A percentile compares a stretch with the other conserved stretches of the same genome.
Evolutionary conservation across 2,329 filamentous ascomycete species (phyloP).

Genomic region (Stemphylium vesicarium): DNA sequence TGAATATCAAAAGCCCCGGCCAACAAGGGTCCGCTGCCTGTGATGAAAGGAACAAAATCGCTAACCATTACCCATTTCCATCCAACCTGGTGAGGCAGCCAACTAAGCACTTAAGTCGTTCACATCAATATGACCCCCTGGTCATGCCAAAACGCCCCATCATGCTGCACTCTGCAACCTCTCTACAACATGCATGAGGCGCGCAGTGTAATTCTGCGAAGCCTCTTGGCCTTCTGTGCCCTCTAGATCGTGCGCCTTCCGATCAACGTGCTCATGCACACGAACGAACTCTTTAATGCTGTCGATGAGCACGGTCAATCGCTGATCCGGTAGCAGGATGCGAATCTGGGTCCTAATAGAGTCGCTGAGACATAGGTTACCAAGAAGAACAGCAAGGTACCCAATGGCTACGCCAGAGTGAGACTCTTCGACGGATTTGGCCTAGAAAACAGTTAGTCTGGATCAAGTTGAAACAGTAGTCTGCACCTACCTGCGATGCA

Average conservation of each 20-base stretch:
- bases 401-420: conserved; percentile 83
- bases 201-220: conserved; percentile 59
- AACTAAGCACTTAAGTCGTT: too few species aligned
- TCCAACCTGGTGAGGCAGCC: background rate
- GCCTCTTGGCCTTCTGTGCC: conserved; percentile 56
- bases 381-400: conserved; percentile 83
- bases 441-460: conserved; percentile 46
- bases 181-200: conserved; percentile 60
- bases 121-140: background rate
- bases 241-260: conserved; percentile 52
- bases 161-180: conserved; percentile 45
- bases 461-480: background rate
- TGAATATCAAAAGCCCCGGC: background rate
- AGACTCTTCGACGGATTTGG: conserved; percentile 68
- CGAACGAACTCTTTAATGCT: conserved; percentile 68
- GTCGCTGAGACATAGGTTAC: conserved; percentile 73
- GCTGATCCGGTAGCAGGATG: conserved; percentile 53
- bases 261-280: conserved; percentile 66
- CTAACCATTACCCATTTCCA: background rate
- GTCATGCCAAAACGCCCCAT: conserved; percentile 7
- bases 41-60: background rate
- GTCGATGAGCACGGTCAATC: conserved; percentile 58
- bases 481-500: conserved; percentile 68
- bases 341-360: conserved; percentile 54
- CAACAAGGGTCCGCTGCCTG: background rate